Conservation (phyloP, 371 early-diverging fungal genomes). For the Rhizopus sp. region DNA sequence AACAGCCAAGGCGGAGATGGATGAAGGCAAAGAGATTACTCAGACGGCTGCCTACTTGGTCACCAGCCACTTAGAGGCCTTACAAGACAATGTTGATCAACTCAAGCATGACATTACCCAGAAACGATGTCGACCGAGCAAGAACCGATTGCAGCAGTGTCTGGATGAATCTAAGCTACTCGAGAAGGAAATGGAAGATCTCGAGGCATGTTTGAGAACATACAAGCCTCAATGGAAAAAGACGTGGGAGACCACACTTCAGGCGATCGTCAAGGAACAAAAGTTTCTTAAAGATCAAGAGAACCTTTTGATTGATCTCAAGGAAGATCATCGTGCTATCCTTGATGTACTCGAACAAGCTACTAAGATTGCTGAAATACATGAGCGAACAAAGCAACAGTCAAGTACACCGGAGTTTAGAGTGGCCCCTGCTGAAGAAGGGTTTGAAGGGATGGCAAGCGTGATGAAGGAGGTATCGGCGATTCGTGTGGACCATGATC, state of each 20-base stretch:
- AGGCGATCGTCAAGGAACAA: conserved; percentile 80
- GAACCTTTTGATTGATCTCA: conserved; percentile 61
- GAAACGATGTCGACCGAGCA: conserved; percentile 68
- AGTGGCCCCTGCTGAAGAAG: conserved; percentile 10
- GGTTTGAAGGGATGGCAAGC: conserved; percentile 52
- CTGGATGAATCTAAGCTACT: conserved; percentile 51
- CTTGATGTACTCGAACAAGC: conserved; percentile 61
- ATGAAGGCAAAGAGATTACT: conserved; percentile 60
- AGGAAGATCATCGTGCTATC: conserved; percentile 64
- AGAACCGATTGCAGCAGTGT: conserved; percentile 52
- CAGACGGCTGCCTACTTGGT: conserved; percentile 57
- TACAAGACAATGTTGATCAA: conserved; percentile 73
- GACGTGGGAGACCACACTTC: conserved; percentile 80
- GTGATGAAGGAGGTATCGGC: conserved; percentile 71
- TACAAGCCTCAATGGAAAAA: conserved; percentile 75
- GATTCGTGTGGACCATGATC: conserved; percentile 67
- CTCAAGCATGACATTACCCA: conserved; percentile 76
- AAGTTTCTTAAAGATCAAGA: conserved; percentile 78
- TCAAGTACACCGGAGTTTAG: neutral
- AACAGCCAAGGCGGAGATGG: conserved; percentile 47
- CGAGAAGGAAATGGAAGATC: conserved; percentile 42
- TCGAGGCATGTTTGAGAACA: conserved; percentile 50
- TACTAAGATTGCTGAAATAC: conserved; percentile 59
- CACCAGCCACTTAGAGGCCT: conserved; percentile 62
- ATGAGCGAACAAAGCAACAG: conserved; percentile 34